Evolutionary conservation across 202 grass and related monocot genomes (phyloP).

Genomic region (Cymbopogon flexuosus): DNA sequence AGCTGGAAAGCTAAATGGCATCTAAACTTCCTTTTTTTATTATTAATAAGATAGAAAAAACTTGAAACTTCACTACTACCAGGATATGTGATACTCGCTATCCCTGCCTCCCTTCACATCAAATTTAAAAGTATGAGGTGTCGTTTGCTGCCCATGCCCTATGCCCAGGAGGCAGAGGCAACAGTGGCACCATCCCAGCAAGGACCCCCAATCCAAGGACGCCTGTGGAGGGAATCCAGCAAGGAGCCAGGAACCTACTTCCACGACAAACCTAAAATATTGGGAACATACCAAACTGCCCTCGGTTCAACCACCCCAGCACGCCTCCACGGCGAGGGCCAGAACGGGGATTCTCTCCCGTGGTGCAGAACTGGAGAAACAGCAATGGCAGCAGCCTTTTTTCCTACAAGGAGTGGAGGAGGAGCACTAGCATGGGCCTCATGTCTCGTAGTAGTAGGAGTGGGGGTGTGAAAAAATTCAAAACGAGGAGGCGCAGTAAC

Average conservation of each 20-base stretch:
- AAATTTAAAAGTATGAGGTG: not conserved
- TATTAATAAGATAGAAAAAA: too few relatives aligned
- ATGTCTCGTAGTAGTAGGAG: not conserved
- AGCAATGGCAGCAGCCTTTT: conserved; percentile 35
- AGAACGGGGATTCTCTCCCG: not conserved
- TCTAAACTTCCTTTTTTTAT: not conserved
- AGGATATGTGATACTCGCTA: not conserved
- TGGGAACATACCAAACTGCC: conserved; percentile 15
- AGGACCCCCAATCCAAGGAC: conserved; percentile 29
- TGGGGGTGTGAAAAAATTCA: not conserved
- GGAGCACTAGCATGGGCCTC: not conserved
- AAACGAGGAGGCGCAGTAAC: conserved; percentile 18
- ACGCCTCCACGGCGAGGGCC: not conserved
- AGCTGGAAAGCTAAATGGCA: not conserved
- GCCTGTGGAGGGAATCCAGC: conserved; percentile 38
- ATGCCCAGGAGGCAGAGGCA: conserved; percentile 17
- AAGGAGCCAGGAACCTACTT: conserved; percentile 26
- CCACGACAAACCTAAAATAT: conserved; percentile 28
- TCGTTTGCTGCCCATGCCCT: not conserved
- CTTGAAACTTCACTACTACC: not conserved
- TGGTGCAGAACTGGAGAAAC: not conserved
- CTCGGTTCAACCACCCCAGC: not conserved
- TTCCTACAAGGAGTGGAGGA: conserved; percentile 21
- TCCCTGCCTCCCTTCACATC: not conserved
- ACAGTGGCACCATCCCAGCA: conserved; percentile 15